Evolutionary conservation across 352 stramenopile species (phyloP), one percentile per base, ranked within the genome.

Genomic region (Phytophthora fragariae): DNA sequence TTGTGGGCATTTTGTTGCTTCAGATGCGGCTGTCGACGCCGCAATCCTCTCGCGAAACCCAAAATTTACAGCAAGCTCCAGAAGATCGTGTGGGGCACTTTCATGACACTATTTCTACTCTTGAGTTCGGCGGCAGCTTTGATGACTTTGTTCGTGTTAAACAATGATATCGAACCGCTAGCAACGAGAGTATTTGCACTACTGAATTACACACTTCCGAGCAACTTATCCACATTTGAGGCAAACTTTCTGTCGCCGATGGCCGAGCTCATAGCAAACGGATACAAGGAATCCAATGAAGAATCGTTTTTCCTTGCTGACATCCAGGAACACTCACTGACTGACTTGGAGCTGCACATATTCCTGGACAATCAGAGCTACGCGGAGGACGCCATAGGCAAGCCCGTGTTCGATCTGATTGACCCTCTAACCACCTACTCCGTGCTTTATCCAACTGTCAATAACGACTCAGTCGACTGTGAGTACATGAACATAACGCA

Each of bases 331-430:
- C 67, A 29, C 17, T 68, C 74, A 1, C 33, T 44, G 0, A 8
- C 8, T 0, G 41, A 77, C 9, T 81, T 92, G 62, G 47, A 58
- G 2, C n/a, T 49, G 5, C 82, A 90, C 21, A 77, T 53, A 17
- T 91, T 92, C 56, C 41, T 91, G 3, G 78, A 88, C 4, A 76
- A 81, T 2, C 79, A 90, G 58, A 87, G 72, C 24, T 80, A 79
- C 5, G 53, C 54, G 1, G 47, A 64, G 0, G 83, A 90, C 27
- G 47, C 65, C 5, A 55, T 91, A 31, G 65, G 80, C 14, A 52
- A 77, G 15, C 73, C 79, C 0, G 67, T 91, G 29, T 90, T 92
- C 53, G 65, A 67, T 2, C 31, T 90, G 3, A 61, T 91, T 6
- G 62, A 77, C 17, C 59, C 68, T 17, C 72, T 92, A 5, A 58